phyloP scores from a whole-genome alignment of 2,329 filamentous ascomycete species.

The Aspergillus aculeatinus region DNA sequence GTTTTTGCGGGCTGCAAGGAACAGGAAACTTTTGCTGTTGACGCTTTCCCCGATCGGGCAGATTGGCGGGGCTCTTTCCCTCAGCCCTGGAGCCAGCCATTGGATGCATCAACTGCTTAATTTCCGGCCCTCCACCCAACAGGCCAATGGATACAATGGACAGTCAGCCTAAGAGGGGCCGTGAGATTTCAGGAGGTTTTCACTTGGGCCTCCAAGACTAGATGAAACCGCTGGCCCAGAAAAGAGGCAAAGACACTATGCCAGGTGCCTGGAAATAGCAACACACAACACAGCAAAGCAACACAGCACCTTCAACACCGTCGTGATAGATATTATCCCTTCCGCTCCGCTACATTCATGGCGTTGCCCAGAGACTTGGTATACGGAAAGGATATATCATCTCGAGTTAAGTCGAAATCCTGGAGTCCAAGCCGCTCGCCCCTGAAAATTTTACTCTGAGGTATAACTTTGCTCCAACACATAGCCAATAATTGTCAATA shows the following conservation, averaged over 20 bases:
- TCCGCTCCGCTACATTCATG: no score
- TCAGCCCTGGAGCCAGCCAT: not conserved
- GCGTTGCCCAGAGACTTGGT: no score
- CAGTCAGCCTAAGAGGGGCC: not conserved
- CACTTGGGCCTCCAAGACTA: not conserved
- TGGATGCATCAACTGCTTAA: constrained; percentile 4
- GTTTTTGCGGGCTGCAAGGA: constrained; percentile 5
- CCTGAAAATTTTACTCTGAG: not conserved
- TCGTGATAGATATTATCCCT: no score
- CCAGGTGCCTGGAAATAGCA: not conserved
- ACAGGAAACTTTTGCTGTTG: constrained; percentile 1
- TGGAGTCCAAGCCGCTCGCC: not conserved
- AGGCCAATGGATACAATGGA: not conserved
- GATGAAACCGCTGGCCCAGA: not conserved
- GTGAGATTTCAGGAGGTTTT: constrained; percentile 1
- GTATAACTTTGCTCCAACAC: not conserved
- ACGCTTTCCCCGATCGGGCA: not conserved
- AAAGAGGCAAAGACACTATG: not conserved
- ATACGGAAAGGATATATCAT: no score
- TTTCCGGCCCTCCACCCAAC: constrained; percentile 1
- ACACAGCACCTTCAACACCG: no score
- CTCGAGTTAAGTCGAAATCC: no score
- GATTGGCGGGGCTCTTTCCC: not conserved
- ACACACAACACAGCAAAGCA: not conserved
- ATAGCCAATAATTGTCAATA: constrained; percentile 7